Evolutionary conservation across 257 asterid species (phyloP), one percentile per base, ranked within the genome.

Genomic region (Penstemon eatonii): DNA sequence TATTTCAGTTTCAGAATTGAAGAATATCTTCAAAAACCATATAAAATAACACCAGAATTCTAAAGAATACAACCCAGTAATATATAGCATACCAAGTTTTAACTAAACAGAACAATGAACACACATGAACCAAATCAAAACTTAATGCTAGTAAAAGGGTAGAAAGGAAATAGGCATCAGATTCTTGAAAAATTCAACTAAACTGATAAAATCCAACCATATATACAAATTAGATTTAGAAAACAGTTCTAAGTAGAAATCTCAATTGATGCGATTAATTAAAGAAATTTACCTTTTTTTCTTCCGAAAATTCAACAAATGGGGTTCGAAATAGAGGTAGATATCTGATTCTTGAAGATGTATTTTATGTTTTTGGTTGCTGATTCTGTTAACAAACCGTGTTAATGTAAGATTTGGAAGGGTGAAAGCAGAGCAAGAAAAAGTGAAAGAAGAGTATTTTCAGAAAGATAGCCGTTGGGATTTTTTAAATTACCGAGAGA

Each of bases 101-200:
- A 46, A 4, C 1, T 4, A 19, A 57, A 57, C 51, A 19, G 7
- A 42, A 47, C 42, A n/a, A 33, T n/a, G 67, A 37, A 3, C 40
- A n/a, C 13, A 6, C 8, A 66, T 37, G 5, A 4, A 38, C 3
- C 49, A 59, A 39, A 9, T 40, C 65, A 12, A 59, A 4, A 39
- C n/a, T 12, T 38, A 25, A 12, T 68, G 18, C 25, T n/a, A 3
- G 36, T 11, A 13, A 6, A 15, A 45, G 49, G 9, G 55, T 44
- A 43, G 54, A 60, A 47, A 13, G 18, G 51, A 38, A 8, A 62
- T 39, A 43, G 25, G 70, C 51, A 55, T 56, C 58, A 57, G 58
- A 36, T 63, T 73, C 67, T 65, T 64, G 60, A 37, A 40, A 19
- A 54, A 25, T 51, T 49, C 18, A 41, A 40, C 4, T 58, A 8